phyloP scores from a whole-genome alignment of 345 rosid species.

The Acer negundo region DNA sequence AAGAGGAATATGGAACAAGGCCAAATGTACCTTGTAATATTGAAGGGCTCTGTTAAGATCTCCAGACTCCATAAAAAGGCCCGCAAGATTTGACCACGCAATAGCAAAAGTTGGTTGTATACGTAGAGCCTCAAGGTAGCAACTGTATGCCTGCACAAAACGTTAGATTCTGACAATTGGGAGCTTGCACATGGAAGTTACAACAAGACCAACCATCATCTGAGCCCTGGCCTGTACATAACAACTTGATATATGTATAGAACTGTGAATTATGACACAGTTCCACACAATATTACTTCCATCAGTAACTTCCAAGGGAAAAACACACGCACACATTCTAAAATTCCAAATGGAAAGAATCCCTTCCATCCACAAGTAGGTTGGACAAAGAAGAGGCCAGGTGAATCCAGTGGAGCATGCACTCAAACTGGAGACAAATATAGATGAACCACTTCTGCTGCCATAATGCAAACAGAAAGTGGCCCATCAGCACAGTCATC shows the following conservation, averaged over 20 bases:
- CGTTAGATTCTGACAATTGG: conserved; percentile 71
- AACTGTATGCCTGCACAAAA: conserved; percentile 97
- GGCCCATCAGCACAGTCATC: conserved; percentile 23
- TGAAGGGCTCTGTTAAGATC: conserved; percentile 91
- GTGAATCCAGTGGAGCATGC: conserved; percentile 21
- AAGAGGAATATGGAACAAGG: conserved; percentile 11
- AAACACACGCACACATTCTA: conserved; percentile 24
- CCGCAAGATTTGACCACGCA: conserved; percentile 99
- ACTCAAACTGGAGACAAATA: conserved; percentile 18
- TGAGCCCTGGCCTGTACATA: conserved; percentile 67
- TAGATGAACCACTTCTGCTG: conserved; percentile 17
- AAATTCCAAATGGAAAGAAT: conserved; percentile 26
- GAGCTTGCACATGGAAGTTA: conserved; percentile 70
- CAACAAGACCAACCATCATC: conserved; percentile 85
- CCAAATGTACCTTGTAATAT: conserved; percentile 75
- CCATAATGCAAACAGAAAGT: conserved; percentile 13
- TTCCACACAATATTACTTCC: conserved; percentile 61
- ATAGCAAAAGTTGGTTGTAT: conserved; percentile 98
- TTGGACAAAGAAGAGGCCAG: conserved; percentile 28
- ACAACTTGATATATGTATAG: conserved; percentile 69
- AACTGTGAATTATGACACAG: conserved; percentile 63
- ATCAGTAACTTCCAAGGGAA: conserved; percentile 61
- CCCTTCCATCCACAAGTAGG: conserved; percentile 18
- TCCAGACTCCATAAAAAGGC: conserved; percentile 98
- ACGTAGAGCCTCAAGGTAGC: conserved; percentile 92